These are phyloP conservation scores for Sonneratia caseolaris DNA, from an alignment of 345 rosid genomes.

Conservation along the genomic window DNA sequence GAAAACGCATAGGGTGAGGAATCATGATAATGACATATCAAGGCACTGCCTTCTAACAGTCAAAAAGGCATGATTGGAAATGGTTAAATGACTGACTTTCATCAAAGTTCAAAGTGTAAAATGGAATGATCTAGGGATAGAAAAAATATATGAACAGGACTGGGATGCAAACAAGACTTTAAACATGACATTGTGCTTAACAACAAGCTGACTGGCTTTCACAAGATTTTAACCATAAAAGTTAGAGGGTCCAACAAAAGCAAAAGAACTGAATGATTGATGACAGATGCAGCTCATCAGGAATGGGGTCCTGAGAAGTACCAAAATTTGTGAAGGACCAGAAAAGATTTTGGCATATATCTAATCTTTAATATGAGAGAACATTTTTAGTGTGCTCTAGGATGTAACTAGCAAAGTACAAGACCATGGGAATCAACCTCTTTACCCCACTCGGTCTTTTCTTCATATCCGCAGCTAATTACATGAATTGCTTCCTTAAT, in stretches of 20 bases:
- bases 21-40: not conserved
- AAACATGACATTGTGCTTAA: too few relatives aligned
- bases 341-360: not conserved
- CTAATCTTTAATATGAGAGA: not conserved
- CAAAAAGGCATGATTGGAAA: not conserved
- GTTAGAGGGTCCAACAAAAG: not conserved
- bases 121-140: too few relatives aligned
- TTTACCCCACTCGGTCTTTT: slow-evolving; percentile 96
- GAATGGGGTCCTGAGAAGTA: too few relatives aligned
- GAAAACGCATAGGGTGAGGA: not conserved
- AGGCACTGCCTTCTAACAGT: not conserved
- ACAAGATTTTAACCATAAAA: too few relatives aligned
- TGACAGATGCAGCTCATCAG: too few relatives aligned
- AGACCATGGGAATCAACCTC: slow-evolving; percentile 39
- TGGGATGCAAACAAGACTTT: too few relatives aligned
- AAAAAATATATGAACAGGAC: too few relatives aligned
- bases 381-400: not conserved
- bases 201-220: too few relatives aligned
- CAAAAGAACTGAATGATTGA: not conserved
- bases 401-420: not conserved
- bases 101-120: too few relatives aligned
- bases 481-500: slow-evolving; percentile 98
- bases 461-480: slow-evolving; percentile 91
- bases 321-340: too few relatives aligned
- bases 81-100: not conserved